Conservation (phyloP, 371 early-diverging fungal genomes). For the Lichtheimia hyalospora region DNA sequence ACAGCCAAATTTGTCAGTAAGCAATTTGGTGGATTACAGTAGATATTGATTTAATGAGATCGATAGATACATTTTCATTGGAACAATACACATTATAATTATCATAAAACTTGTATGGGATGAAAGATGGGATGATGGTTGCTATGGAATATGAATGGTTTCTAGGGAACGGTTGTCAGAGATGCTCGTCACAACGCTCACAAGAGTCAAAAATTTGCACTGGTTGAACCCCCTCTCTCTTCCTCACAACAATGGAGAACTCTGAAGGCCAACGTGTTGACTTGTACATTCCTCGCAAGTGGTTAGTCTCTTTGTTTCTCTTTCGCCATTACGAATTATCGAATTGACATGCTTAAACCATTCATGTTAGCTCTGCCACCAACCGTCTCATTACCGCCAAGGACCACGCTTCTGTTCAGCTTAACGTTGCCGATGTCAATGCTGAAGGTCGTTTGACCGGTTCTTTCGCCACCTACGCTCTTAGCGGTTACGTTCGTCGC, state of each 20-base stretch:
- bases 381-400: constrained; percentile 60
- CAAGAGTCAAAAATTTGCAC: too few relatives aligned
- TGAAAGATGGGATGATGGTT: too few relatives aligned
- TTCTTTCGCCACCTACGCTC: constrained; percentile 84
- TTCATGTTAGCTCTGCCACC: constrained; percentile 44
- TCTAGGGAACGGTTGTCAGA: too few relatives aligned
- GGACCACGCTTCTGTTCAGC: constrained; percentile 98
- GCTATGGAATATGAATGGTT: too few relatives aligned
- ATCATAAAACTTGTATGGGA: too few relatives aligned
- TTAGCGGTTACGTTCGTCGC: constrained; percentile 92
- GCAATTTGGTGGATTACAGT: too few relatives aligned
- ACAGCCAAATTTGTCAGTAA: too few relatives aligned
- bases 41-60: too few relatives aligned
- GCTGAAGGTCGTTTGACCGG: constrained; percentile 82
- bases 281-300: constrained; percentile 96
- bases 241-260: constrained; percentile 57
- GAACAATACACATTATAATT: too few relatives aligned
- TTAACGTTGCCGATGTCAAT: constrained; percentile 96
- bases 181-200: too few relatives aligned
- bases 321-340: not conserved
- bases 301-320: constrained; percentile 52
- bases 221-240: not conserved
- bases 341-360: not conserved
- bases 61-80: too few relatives aligned
- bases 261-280: constrained; percentile 80